Percentiles rank a stretch among this genome's conserved stretches.
phyloP scores from a whole-genome alignment of 257 asterid genomes.

The Primulina eburnea region DNA sequence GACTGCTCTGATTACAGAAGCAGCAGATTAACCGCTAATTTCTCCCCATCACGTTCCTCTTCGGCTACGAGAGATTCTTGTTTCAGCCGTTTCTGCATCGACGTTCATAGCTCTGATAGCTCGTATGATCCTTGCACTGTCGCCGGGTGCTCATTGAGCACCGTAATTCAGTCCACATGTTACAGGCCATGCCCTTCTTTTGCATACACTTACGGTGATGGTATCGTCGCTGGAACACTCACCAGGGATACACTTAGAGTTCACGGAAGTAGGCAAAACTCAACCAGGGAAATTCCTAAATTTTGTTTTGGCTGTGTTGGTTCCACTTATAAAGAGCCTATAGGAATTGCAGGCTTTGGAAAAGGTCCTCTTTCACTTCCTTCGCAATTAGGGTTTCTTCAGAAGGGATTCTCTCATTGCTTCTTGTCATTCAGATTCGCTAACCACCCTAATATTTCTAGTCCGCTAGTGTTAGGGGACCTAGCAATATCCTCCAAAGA shows the following conservation, averaged over 20 bases:
- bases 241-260: constrained; percentile 54
- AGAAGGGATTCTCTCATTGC: constrained; percentile 70
- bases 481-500: constrained; percentile 59
- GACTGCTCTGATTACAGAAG: constrained; percentile 48
- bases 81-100: constrained; percentile 38
- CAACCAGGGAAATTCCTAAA: constrained; percentile 38
- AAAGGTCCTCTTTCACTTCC: constrained; percentile 72
- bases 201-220: constrained; percentile 70
- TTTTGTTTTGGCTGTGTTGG: constrained; percentile 67
- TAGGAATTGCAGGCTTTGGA: constrained; percentile 74
- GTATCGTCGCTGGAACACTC: constrained; percentile 52
- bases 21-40: constrained; percentile 32
- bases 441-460: constrained; percentile 62
- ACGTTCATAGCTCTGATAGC: constrained; percentile 59
- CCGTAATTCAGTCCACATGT: constrained; percentile 44
- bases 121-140: constrained; percentile 49
- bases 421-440: constrained; percentile 71
- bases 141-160: constrained; percentile 58
- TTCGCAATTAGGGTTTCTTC: constrained; percentile 65
- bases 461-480: constrained; percentile 66
- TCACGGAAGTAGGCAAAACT: constrained; percentile 34
- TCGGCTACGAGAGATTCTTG: constrained; percentile 53
- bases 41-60: constrained; percentile 51
- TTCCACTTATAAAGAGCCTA: constrained; percentile 58
- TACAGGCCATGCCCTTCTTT: constrained; percentile 75